Conservation (phyloP, 208 protist species). For the Acanthamoeba royreba region DNA sequence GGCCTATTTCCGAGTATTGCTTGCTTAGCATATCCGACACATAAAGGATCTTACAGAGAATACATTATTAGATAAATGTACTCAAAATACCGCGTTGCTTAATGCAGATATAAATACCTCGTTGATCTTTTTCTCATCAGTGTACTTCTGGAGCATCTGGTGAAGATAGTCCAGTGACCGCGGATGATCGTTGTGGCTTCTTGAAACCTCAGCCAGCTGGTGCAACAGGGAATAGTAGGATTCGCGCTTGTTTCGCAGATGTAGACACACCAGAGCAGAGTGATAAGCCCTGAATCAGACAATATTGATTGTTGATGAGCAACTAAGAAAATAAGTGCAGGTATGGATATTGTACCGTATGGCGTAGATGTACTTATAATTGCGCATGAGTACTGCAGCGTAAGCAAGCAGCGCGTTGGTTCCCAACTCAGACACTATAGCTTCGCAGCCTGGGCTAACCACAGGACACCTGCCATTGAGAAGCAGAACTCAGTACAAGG, state of each 20-base stretch:
- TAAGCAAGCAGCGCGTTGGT: neutral
- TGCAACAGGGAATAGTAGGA: neutral
- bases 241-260: neutral
- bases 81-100: too few species aligned
- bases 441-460: neutral
- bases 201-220: neutral
- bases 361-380: constrained; percentile 3
- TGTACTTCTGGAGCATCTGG: neutral
- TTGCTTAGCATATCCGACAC: constrained; percentile 34
- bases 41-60: neutral
- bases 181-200: neutral
- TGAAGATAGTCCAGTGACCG: neutral
- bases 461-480: too few species aligned
- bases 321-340: neutral
- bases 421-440: neutral
- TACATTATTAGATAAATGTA: too few species aligned
- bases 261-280: neutral
- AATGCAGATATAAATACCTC: neutral
- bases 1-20: neutral
- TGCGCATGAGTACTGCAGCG: neutral
- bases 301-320: neutral
- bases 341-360: neutral
- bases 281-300: neutral
- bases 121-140: neutral
- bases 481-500: too few species aligned